A percentile compares a stretch with the other conserved stretches of the same genome.
phyloP scores from a whole-genome alignment of 2,329 filamentous ascomycete genomes.

The Colletotrichum lindemuthianum region DNA sequence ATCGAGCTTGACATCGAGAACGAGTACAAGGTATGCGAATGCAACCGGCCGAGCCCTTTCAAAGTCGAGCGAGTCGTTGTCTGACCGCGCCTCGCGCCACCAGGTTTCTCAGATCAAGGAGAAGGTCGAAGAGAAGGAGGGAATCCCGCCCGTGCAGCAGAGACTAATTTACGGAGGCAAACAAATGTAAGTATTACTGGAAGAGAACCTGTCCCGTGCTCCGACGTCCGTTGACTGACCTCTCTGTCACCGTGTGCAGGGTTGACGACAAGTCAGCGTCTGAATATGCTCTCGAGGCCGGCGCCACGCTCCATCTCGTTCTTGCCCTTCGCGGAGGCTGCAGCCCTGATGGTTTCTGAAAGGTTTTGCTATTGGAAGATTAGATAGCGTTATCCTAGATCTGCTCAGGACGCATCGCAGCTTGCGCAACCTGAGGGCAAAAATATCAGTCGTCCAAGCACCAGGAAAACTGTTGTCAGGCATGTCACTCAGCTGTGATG shows the following conservation, averaged over 20 bases:
- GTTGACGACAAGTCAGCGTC: slow-evolving; percentile 92
- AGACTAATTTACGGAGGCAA: slow-evolving; percentile 96
- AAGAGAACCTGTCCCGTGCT: too few relatives aligned
- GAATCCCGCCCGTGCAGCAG: slow-evolving; percentile 96
- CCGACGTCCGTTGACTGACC: neutral
- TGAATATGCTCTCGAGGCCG: slow-evolving; percentile 91
- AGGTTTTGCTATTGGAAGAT: neutral
- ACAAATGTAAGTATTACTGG: slow-evolving; percentile 76
- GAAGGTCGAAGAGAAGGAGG: slow-evolving; percentile 98
- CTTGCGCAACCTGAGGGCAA: too few relatives aligned
- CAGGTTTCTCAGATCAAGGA: slow-evolving; percentile 97
- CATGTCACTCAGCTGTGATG: too few relatives aligned
- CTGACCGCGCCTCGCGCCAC: slow-evolving; percentile 25
- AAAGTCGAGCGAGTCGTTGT: neutral
- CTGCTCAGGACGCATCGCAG: too few relatives aligned
- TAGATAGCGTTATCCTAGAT: neutral
- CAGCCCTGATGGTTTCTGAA: slow-evolving; percentile 4
- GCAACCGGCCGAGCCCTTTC: neutral
- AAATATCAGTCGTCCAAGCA: too few relatives aligned
- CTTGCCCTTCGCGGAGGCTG: slow-evolving; percentile 87
- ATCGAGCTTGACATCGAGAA: slow-evolving; percentile 98
- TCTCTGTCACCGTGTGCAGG: slow-evolving; percentile 60
- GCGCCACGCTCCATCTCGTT: slow-evolving; percentile 93
- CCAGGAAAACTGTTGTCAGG: too few relatives aligned
- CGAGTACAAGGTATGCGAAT: slow-evolving; percentile 80